Percentiles rank a stretch among this genome's conserved stretches.
Evolutionary conservation across 805 yeast genomes (phyloP).

Genomic region (Suhomyces prunicola): DNA sequence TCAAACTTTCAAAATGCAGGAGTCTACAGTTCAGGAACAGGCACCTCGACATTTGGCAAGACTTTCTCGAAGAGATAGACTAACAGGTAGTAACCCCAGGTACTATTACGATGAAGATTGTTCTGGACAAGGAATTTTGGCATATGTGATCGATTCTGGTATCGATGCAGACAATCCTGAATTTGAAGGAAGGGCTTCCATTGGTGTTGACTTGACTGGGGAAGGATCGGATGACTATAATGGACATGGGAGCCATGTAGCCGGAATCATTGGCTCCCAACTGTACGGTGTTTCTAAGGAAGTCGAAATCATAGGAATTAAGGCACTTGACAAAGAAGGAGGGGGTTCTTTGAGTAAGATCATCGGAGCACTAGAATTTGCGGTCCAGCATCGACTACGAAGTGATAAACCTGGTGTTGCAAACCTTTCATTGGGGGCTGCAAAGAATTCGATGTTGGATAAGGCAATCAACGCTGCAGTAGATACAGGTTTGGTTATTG

Average conservation of each 20-base stretch:
- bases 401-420: slow-evolving; percentile 52
- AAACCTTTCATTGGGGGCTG: slow-evolving; percentile 79
- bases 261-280: slow-evolving; percentile 79
- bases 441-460: slow-evolving; percentile 62
- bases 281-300: slow-evolving; percentile 80
- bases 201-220: slow-evolving; percentile 60
- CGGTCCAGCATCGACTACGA: slow-evolving; percentile 53
- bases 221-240: slow-evolving; percentile 66
- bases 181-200: slow-evolving; percentile 56
- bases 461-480: slow-evolving; percentile 74
- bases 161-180: slow-evolving; percentile 60
- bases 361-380: slow-evolving; percentile 63
- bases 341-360: slow-evolving; percentile 68
- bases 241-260: slow-evolving; percentile 95
- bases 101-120: slow-evolving; percentile 47
- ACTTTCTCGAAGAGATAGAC: slow-evolving; percentile 47
- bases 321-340: slow-evolving; percentile 67
- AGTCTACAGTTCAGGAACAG: slow-evolving; percentile 35
- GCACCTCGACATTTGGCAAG: slow-evolving; percentile 69
- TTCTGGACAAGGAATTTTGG: slow-evolving; percentile 60
- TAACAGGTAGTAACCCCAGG: slow-evolving; percentile 20
- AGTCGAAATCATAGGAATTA: slow-evolving; percentile 61
- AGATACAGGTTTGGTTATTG: slow-evolving; percentile 66
- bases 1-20: slow-evolving; percentile 55
- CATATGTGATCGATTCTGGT: slow-evolving; percentile 85